These are phyloP conservation scores for Globisporangium recalcitrans DNA, from an alignment of 352 stramenopile genomes.

Conservation along the genomic window DNA sequence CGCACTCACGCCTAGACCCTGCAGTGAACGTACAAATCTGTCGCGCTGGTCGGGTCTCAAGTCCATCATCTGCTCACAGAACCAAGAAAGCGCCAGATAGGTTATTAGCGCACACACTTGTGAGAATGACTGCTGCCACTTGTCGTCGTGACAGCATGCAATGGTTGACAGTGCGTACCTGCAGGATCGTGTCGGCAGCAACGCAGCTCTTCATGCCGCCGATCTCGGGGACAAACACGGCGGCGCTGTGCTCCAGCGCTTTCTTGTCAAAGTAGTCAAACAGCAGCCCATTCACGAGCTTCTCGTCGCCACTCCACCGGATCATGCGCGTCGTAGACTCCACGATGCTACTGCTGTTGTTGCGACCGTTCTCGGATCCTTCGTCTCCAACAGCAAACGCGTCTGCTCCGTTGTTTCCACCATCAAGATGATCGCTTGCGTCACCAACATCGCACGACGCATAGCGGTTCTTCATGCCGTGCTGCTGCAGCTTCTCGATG, in stretches of 20 bases:
- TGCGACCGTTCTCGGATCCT: not conserved
- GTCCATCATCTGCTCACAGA: slow-evolving; percentile 28
- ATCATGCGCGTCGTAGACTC: not conserved
- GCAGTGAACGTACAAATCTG: slow-evolving; percentile 24
- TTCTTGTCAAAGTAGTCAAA: slow-evolving; percentile 48
- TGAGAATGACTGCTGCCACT: not conserved
- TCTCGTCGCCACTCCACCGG: slow-evolving; percentile 32
- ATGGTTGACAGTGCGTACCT: slow-evolving; percentile 18
- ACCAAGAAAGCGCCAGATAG: not conserved
- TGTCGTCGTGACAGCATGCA: not conserved
- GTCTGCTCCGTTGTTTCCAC: not conserved
- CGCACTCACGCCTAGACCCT: not conserved
- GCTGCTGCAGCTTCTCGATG: slow-evolving; percentile 63
- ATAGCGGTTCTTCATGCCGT: slow-evolving; percentile 16
- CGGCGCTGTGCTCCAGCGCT: slow-evolving; percentile 49
- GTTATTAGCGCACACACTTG: not conserved
- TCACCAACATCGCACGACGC: not conserved
- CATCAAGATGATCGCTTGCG: not conserved
- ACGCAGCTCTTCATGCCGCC: slow-evolving; percentile 43
- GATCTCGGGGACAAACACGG: slow-evolving; percentile 69
- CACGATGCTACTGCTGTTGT: not conserved
- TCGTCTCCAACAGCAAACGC: not conserved
- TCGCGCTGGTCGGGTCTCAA: slow-evolving; percentile 18
- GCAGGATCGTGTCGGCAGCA: slow-evolving; percentile 34
- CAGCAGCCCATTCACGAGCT: slow-evolving; percentile 57